A percentile compares a stretch with the other conserved stretches of the same genome.
Conservation (phyloP, 768 basidiomycete species). For the Chalciporus sphaerocephalus region DNA sequence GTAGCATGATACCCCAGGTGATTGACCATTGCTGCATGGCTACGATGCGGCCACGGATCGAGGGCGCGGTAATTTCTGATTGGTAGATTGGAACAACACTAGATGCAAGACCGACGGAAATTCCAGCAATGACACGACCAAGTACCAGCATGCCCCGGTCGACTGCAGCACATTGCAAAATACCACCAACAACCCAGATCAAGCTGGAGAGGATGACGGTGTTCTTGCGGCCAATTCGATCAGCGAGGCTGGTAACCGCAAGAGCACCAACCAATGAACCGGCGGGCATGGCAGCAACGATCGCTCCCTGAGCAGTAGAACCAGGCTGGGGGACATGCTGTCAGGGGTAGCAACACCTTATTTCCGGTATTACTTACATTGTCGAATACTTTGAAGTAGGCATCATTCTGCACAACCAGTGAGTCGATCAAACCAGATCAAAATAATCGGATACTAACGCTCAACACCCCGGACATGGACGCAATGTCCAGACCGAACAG, state of each 20-base stretch:
- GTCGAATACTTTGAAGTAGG: conserved; percentile 26
- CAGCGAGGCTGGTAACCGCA: conserved; percentile 58
- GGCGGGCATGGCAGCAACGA: conserved; percentile 77
- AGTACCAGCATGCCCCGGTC: conserved; percentile 73
- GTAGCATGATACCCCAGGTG: conserved; percentile 74
- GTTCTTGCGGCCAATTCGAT: conserved; percentile 60
- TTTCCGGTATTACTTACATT: conserved; percentile 11
- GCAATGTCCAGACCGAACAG: conserved; percentile 80
- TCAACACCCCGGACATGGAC: conserved; percentile 76
- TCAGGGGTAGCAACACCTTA: conserved; percentile 1
- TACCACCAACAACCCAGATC: conserved; percentile 69
- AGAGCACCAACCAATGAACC: conserved; percentile 64
- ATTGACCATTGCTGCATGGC: conserved; percentile 79
- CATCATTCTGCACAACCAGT: conserved; percentile 21
- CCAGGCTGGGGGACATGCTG: conserved; percentile 35
- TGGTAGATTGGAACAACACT: conserved; percentile 72
- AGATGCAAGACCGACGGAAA: conserved; percentile 64
- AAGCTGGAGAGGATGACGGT: conserved; percentile 63
- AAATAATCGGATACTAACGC: conserved; percentile 30
- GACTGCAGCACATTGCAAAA: conserved; percentile 61
- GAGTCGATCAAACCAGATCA: background rate
- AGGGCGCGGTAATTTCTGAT: conserved; percentile 66
- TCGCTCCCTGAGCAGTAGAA: conserved; percentile 60
- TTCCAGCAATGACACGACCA: conserved; percentile 63
- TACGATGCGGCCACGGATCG: conserved; percentile 71